These are phyloP conservation scores for Conticribra weissflogii DNA, from an alignment of 108 stramenopile species.

Conservation along the genomic window DNA sequence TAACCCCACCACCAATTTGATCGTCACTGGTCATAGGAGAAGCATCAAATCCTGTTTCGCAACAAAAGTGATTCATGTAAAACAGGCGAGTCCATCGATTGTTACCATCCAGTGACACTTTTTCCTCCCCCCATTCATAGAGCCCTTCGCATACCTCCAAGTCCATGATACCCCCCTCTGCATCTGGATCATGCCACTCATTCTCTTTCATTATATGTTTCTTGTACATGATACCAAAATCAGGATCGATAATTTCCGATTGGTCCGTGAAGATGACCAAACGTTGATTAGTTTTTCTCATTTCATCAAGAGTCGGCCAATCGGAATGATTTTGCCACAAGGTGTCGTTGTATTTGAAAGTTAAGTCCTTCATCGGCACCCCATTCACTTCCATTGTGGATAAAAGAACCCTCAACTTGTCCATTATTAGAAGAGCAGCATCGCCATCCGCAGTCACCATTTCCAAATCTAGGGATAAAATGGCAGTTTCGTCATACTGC, in stretches of 20 bases:
- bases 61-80: constrained; percentile 33
- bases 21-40: background rate
- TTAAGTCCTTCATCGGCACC: constrained; percentile 21
- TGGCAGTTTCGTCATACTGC: too few species aligned
- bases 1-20: constrained; percentile 27
- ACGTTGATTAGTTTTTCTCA: constrained; percentile 24
- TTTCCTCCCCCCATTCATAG: constrained; percentile 21
- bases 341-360: constrained; percentile 21
- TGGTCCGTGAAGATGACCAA: constrained; percentile 24
- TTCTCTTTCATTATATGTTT: constrained; percentile 24
- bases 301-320: constrained; percentile 34
- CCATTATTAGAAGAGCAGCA: too few species aligned
- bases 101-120: constrained; percentile 18
- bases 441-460: too few species aligned
- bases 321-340: constrained; percentile 21
- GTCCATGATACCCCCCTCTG: too few species aligned
- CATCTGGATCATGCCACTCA: too few species aligned
- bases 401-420: too few species aligned
- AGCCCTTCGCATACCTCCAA: constrained; percentile 13
- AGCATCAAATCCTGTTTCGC: constrained; percentile 6
- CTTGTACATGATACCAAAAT: constrained; percentile 30
- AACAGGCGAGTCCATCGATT: constrained; percentile 27
- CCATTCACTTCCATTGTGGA: too few species aligned
- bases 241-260: constrained; percentile 2
- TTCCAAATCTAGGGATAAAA: too few species aligned